Evolutionary conservation across 2,329 filamentous ascomycete genomes (phyloP), one percentile per base, ranked within the genome.

Genomic region (Teratosphaeria gauchensis): DNA sequence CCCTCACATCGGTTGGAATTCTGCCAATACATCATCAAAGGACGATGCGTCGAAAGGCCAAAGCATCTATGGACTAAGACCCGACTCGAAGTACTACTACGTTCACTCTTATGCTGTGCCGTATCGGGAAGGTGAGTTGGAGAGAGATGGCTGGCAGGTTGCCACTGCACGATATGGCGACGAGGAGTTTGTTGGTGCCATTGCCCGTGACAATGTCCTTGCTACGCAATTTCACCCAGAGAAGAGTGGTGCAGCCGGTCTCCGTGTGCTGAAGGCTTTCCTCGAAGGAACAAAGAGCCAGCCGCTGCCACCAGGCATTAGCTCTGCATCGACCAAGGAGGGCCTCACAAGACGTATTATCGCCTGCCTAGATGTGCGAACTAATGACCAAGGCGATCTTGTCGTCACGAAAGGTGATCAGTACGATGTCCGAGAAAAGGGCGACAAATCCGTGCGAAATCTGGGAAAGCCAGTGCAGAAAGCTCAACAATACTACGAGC

Each of bases 1-100:
- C n/a, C 94, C 94, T 46, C 95, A 99, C 76, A 99, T 99, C 73
- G 94, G 94, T 58, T 99, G 94, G 94, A 99, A 99, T 75, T 91
- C 86, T 66, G 94, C 95, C 52, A 86, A 86, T 67, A 84, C 86
- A 1, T 72, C 75, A 62, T 67, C 74, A 61, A 61, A 77, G 73
- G 61, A 72, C 57, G 62, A 74, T 71, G 59, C 72, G 71, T 9
- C 70, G 65, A 61, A 68, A 2, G 70, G 75, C 19, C 75, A 82
- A 62, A 82, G 79, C 65, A 82, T 97, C 59, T 96, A 92, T 73
- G 91, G 88, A 59, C 76, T 99, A 57, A 79, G 83, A 31, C 86
- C 89, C 0, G 81, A 82, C 56, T 95, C 89, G 71, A 99, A 97
- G 75, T 99, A 99, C 79, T 99, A 99, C 77, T 99, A 99, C 71